Conservation (phyloP, 495 filamentous ascomycete genomes). For the Elaphomyces granulatus region DNA sequence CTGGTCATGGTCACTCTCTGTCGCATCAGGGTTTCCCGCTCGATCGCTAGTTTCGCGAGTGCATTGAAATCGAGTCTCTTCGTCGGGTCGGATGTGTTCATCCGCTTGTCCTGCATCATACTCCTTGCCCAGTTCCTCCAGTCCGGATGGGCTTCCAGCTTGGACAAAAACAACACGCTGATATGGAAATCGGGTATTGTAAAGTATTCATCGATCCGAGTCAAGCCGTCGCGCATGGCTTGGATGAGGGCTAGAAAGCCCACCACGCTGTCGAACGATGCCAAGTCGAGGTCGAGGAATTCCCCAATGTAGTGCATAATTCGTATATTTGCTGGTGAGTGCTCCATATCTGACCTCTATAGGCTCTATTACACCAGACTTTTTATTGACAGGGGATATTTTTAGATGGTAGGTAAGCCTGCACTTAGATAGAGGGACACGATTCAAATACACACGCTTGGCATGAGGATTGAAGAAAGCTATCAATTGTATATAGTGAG, state of each 20-base stretch:
- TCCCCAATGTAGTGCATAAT: conserved; percentile 21
- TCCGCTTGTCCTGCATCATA: conserved; percentile 16
- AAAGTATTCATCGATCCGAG: conserved; percentile 15
- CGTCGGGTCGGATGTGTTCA: conserved; percentile 10
- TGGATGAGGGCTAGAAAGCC: conserved; percentile 19
- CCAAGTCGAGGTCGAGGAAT: conserved; percentile 18
- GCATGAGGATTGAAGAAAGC: too few species aligned
- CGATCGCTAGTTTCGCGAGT: conserved; percentile 12
- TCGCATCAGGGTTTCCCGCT: conserved; percentile 10
- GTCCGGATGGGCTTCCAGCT: conserved; percentile 15
- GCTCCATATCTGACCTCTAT: conserved; percentile 11
- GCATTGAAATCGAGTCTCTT: conserved; percentile 14
- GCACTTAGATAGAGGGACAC: too few species aligned
- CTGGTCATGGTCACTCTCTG: not conserved
- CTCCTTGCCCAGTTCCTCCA: conserved; percentile 17
- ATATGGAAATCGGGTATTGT: conserved; percentile 18
- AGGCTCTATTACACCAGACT: too few species aligned
- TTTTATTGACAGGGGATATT: too few species aligned
- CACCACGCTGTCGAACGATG: conserved; percentile 12
- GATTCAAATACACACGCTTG: too few species aligned
- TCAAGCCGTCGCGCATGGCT: conserved; percentile 18
- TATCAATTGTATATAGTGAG: too few species aligned
- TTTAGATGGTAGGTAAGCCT: too few species aligned
- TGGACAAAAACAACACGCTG: conserved; percentile 17
- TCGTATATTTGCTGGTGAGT: conserved; percentile 17